These are phyloP conservation scores for Oryza australiensis DNA, from an alignment of 176 grass and related monocot species.

Conservation along the genomic window DNA sequence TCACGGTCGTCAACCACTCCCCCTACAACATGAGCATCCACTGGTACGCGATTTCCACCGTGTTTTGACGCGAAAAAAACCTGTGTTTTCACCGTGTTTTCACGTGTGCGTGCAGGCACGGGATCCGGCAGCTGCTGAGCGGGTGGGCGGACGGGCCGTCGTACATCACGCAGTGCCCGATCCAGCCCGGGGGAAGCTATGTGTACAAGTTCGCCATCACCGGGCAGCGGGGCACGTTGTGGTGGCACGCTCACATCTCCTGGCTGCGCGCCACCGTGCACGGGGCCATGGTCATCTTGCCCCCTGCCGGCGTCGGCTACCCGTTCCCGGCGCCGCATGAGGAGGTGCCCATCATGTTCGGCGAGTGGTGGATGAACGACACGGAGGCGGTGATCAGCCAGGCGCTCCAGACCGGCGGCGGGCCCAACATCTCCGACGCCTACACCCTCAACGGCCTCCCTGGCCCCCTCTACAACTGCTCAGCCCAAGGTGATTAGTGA, in stretches of 20 bases:
- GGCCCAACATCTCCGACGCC: slow-evolving; percentile 31
- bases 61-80: not conserved
- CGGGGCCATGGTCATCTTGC: slow-evolving; percentile 59
- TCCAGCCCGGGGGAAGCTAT: slow-evolving; percentile 57
- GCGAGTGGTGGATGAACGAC: slow-evolving; percentile 46
- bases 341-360: slow-evolving; percentile 53
- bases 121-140: slow-evolving; percentile 54
- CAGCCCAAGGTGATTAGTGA: slow-evolving; percentile 9
- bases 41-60: slow-evolving; percentile 36
- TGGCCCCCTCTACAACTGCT: slow-evolving; percentile 43
- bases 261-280: slow-evolving; percentile 63
- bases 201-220: slow-evolving; percentile 44
- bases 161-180: slow-evolving; percentile 68
- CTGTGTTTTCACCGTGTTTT: not conserved
- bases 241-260: slow-evolving; percentile 72
- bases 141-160: slow-evolving; percentile 66
- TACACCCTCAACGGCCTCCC: slow-evolving; percentile 53
- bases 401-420: slow-evolving; percentile 32
- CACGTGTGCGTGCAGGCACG: slow-evolving; percentile 27
- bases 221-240: slow-evolving; percentile 65
- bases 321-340: slow-evolving; percentile 53
- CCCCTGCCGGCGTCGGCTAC: slow-evolving; percentile 43
- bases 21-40: slow-evolving; percentile 77
- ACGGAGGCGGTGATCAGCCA: slow-evolving; percentile 25
- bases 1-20: slow-evolving; percentile 65